A percentile compares a stretch with the other conserved stretches of the same genome.
Conservation (phyloP, 1,284 basidiomycete genomes). For the Malassezia cuniculi region DNA sequence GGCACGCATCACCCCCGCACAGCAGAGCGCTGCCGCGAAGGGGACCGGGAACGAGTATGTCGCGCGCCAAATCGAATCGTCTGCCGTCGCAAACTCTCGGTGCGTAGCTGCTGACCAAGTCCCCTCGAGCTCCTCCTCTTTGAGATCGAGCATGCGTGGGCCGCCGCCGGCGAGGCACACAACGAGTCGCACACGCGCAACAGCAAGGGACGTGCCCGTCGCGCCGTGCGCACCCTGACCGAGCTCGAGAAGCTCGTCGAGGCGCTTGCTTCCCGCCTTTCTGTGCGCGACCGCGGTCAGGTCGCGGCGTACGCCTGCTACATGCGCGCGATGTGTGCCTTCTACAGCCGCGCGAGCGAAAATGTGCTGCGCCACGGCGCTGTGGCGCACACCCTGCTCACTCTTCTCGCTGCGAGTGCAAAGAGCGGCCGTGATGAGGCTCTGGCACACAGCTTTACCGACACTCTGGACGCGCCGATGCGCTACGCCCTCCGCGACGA, state of each 20-base stretch:
- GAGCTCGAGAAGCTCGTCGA: constrained; percentile 64
- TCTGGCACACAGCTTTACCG: constrained; percentile 67
- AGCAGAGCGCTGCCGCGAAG: constrained; percentile 33
- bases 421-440: constrained; percentile 79
- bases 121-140: constrained; percentile 66
- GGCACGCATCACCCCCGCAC: constrained; percentile 16
- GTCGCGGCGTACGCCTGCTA: constrained; percentile 55
- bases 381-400: constrained; percentile 64
- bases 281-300: constrained; percentile 26
- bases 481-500: constrained; percentile 64
- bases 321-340: constrained; percentile 48
- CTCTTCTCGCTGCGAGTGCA: constrained; percentile 57
- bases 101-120: constrained; percentile 20
- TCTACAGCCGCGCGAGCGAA: constrained; percentile 54
- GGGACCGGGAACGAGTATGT: constrained; percentile 77
- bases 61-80: constrained; percentile 25
- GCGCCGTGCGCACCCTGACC: constrained; percentile 68
- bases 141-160: constrained; percentile 82
- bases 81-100: too few relatives aligned
- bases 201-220: constrained; percentile 67
- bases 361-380: constrained; percentile 64
- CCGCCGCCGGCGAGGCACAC: constrained; percentile 68
- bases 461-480: constrained; percentile 79
- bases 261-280: constrained; percentile 48
- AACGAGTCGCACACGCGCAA: constrained; percentile 54